phyloP scores from a whole-genome alignment of 805 yeast genomes.

The Candida yuanshanica region DNA sequence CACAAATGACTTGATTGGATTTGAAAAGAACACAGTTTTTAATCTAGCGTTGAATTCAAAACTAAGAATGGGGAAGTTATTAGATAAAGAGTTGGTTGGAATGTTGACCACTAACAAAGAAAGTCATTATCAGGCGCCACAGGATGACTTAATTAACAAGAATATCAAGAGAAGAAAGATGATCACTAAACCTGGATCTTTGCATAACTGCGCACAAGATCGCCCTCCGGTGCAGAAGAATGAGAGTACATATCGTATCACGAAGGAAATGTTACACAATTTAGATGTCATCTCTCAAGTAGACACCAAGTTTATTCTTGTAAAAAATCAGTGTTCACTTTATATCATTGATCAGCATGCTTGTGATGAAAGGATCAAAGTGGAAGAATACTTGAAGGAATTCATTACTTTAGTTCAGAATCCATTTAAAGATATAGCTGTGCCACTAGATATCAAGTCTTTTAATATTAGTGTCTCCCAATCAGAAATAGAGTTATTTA shows the following conservation, averaged over 20 bases:
- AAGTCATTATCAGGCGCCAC: background rate
- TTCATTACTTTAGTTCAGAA: slow-evolving; percentile 28
- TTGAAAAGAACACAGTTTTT: background rate
- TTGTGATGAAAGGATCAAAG: slow-evolving; percentile 65
- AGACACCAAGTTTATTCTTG: slow-evolving; percentile 58
- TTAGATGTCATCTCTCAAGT: slow-evolving; percentile 49
- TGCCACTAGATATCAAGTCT: slow-evolving; percentile 7
- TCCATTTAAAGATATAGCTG: slow-evolving; percentile 14
- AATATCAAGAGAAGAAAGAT: background rate
- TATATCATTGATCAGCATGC: slow-evolving; percentile 78
- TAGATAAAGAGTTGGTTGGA: slow-evolving; percentile 3
- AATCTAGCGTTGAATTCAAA: slow-evolving; percentile 1
- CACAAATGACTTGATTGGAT: no score
- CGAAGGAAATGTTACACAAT: slow-evolving; percentile 16
- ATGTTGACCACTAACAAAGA: background rate
- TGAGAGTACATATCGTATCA: slow-evolving; percentile 1
- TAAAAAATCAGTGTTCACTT: slow-evolving; percentile 25
- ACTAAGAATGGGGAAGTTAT: slow-evolving; percentile 1
- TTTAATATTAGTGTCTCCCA: slow-evolving; percentile 17
- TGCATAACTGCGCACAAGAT: background rate
- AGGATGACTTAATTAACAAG: background rate
- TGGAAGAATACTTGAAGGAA: slow-evolving; percentile 45
- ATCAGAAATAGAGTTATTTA: slow-evolving; percentile 30
- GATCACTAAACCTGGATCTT: background rate
- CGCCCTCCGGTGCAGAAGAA: background rate